Conservation (phyloP, 2,329 filamentous ascomycete genomes). For the Anisogramma anomala region DNA sequence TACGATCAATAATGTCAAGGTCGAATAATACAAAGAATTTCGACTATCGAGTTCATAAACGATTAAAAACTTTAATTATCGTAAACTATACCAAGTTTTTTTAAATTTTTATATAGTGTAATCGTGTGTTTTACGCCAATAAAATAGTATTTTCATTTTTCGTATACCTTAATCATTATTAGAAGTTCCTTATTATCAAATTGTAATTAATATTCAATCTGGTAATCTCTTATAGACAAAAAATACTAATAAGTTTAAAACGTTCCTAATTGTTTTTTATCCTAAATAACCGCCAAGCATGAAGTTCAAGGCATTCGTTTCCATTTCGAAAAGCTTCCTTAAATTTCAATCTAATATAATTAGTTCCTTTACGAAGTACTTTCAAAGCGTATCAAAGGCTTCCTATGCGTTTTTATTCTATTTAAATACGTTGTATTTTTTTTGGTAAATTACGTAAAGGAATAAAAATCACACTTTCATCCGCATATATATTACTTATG, state of each 20-base stretch:
- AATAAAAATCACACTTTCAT: not conserved
- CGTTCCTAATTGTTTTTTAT: slow-evolving; percentile 12
- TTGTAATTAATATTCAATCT: slow-evolving; percentile 19
- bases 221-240: slow-evolving; percentile 13
- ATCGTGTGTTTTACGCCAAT: too few species aligned
- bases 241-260: slow-evolving; percentile 11
- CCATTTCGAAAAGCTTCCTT: too few species aligned
- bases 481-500: not conserved
- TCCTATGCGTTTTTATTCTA: not conserved
- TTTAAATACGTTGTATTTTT: not conserved
- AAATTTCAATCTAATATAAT: slow-evolving; percentile 5
- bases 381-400: not conserved
- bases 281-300: slow-evolving; percentile 14
- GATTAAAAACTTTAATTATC: too few species aligned
- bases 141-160: too few species aligned
- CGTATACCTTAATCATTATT: too few species aligned
- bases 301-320: slow-evolving; percentile 17
- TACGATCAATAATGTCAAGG: not conserved
- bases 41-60: not conserved
- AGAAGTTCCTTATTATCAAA: slow-evolving; percentile 14
- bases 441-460: not conserved
- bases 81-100: too few species aligned
- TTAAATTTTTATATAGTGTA: too few species aligned
- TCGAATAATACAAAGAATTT: slow-evolving; percentile 15
- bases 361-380: not conserved